These are phyloP conservation scores for Pigoraptor vietnamica DNA, from an alignment of 78 protist genomes.

Conservation along the genomic window DNA sequence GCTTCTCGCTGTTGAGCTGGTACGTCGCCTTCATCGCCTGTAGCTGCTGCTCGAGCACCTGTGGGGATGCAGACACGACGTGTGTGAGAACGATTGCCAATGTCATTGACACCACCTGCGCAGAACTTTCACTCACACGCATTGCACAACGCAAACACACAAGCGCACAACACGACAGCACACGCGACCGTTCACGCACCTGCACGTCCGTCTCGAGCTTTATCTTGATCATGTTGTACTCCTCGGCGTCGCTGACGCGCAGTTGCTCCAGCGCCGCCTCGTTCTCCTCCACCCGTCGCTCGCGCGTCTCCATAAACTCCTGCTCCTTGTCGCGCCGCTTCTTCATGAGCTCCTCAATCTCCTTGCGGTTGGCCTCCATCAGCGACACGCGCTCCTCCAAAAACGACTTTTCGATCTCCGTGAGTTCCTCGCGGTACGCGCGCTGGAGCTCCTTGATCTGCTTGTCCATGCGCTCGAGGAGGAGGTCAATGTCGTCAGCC, in stretches of 20 bases:
- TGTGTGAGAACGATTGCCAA: too few relatives aligned
- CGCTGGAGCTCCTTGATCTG: constrained; percentile 3
- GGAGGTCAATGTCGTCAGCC: constrained; percentile 53
- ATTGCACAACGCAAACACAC: too few relatives aligned
- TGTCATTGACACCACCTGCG: background rate
- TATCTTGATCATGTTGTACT: constrained; percentile 53
- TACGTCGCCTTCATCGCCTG: constrained; percentile 43
- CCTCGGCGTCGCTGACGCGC: constrained; percentile 45
- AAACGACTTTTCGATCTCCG: constrained; percentile 53
- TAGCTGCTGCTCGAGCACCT: constrained; percentile 57
- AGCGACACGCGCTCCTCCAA: constrained; percentile 48
- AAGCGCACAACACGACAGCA: too few relatives aligned
- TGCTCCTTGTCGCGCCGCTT: constrained; percentile 39
- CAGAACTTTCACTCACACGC: too few relatives aligned
- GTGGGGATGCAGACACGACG: constrained; percentile 14
- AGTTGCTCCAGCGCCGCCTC: constrained; percentile 33
- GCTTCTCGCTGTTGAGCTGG: constrained; percentile 69
- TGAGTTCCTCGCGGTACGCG: constrained; percentile 41
- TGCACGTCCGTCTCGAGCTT: constrained; percentile 26
- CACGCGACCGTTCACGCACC: too few relatives aligned
- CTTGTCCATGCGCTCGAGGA: constrained; percentile 29
- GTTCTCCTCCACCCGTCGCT: constrained; percentile 31
- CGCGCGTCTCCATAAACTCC: constrained; percentile 8
- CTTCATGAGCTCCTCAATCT: constrained; percentile 26
- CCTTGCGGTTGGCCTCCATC: constrained; percentile 3